These are phyloP conservation scores for Leishmania gerbilli DNA, from an alignment of 208 protist genomes.

Conservation along the genomic window DNA sequence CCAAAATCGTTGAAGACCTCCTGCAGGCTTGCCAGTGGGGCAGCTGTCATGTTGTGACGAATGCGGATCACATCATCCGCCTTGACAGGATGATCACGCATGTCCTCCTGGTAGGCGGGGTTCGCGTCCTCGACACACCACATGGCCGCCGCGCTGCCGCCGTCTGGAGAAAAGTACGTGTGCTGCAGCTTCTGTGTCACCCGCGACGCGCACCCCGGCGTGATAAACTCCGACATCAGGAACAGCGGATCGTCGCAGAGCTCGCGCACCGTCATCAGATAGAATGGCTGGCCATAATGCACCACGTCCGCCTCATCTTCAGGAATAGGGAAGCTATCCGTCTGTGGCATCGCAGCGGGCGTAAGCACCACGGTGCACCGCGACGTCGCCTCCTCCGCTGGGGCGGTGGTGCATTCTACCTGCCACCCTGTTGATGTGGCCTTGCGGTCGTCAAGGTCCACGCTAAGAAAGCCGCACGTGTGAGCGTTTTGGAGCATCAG, in stretches of 20 bases:
- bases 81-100: conserved; percentile 82
- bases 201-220: conserved; percentile 60
- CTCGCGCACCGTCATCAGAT: conserved; percentile 77
- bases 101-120: conserved; percentile 81
- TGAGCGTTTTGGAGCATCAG: conserved; percentile 85
- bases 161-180: conserved; percentile 86
- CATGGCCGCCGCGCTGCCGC: conserved; percentile 57
- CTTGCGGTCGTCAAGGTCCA: conserved; percentile 83
- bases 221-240: conserved; percentile 70
- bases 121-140: conserved; percentile 81
- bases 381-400: conserved; percentile 56
- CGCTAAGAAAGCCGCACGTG: conserved; percentile 75
- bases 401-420: conserved; percentile 60
- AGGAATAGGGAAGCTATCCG: conserved; percentile 71
- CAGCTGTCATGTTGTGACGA: conserved; percentile 80
- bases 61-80: conserved; percentile 72
- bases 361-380: conserved; percentile 77
- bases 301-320: conserved; percentile 83
- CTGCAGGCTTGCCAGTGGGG: conserved; percentile 65
- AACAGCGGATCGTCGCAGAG: conserved; percentile 76
- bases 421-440: conserved; percentile 61
- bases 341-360: conserved; percentile 63
- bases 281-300: conserved; percentile 90
- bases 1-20: conserved; percentile 90
- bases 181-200: conserved; percentile 76